These are phyloP conservation scores for Talaromyces borbonicus DNA, from an alignment of 495 filamentous ascomycete species.

Conservation along the genomic window DNA sequence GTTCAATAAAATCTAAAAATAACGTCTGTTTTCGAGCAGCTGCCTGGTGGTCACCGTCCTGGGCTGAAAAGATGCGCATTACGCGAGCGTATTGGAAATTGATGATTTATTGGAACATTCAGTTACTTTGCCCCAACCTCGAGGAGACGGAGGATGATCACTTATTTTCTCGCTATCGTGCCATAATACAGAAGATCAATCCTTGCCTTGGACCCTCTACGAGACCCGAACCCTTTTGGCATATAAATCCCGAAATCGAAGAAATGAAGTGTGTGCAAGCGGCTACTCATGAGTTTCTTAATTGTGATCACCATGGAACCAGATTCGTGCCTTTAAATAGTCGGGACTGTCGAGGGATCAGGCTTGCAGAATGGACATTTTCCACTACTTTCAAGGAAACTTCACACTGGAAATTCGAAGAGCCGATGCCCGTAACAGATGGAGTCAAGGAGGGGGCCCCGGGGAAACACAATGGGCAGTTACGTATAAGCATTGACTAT, in stretches of 20 bases:
- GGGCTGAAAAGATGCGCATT: not conserved
- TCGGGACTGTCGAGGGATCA: not conserved
- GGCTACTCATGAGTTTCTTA: not conserved
- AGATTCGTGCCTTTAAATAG: not conserved
- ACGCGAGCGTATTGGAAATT: not conserved
- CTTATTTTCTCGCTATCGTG: not conserved
- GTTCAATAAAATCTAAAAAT: not conserved
- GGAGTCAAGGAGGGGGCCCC: not conserved
- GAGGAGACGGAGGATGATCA: not conserved
- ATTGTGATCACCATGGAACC: not conserved
- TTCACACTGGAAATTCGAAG: not conserved
- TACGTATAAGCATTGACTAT: not conserved
- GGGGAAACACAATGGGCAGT: not conserved
- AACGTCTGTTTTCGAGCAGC: not conserved
- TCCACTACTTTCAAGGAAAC: slow-evolving; percentile 4
- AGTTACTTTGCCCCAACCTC: not conserved
- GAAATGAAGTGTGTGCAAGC: not conserved
- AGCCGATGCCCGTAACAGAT: not conserved
- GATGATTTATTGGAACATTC: slow-evolving; percentile 7
- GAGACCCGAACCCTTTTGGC: no score
- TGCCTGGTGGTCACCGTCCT: slow-evolving; percentile 1
- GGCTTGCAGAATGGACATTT: not conserved
- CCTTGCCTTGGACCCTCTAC: not conserved
- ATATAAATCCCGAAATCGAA: not conserved
- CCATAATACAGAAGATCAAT: not conserved